Percentiles rank a stretch among this genome's conserved stretches.
Evolutionary conservation across 2,329 filamentous ascomycete species (phyloP).

Genomic region (Zymoseptoria pseudotritici): DNA sequence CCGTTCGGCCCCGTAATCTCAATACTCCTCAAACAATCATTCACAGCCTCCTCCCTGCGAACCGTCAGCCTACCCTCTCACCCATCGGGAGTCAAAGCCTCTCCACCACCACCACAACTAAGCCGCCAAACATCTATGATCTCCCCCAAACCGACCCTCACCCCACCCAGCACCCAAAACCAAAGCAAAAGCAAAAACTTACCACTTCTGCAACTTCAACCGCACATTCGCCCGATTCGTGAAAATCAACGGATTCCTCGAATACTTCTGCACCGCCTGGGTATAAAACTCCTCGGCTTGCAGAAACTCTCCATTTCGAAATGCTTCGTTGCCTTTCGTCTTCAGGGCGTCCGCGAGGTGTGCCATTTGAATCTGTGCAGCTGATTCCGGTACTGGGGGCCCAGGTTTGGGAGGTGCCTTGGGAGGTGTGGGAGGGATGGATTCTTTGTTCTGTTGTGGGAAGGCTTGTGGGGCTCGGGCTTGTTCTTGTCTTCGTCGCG

Average conservation of each 20-base stretch:
- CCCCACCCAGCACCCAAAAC: no score
- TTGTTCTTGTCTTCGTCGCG: background rate
- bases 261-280: conserved; percentile 67
- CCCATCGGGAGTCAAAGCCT: no score
- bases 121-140: no score
- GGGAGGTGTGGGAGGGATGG: background rate
- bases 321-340: conserved; percentile 55
- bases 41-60: conserved; percentile 56
- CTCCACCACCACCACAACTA: no score
- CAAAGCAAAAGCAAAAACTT: no score
- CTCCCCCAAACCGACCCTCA: no score
- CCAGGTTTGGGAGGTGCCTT: background rate
- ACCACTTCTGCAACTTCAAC: conserved; percentile 62
- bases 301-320: conserved; percentile 56
- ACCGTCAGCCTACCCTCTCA: no score
- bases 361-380: conserved; percentile 9
- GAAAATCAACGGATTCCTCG: conserved; percentile 70
- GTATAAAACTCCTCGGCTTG: conserved; percentile 64
- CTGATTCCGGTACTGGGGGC: background rate
- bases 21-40: conserved; percentile 70
- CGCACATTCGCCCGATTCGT: conserved; percentile 84
- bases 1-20: conserved; percentile 48
- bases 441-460: background rate
- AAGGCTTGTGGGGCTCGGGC: no score
- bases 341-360: conserved; percentile 41